phyloP scores from a whole-genome alignment of 257 asterid species.

The Leonotis leonurus region DNA sequence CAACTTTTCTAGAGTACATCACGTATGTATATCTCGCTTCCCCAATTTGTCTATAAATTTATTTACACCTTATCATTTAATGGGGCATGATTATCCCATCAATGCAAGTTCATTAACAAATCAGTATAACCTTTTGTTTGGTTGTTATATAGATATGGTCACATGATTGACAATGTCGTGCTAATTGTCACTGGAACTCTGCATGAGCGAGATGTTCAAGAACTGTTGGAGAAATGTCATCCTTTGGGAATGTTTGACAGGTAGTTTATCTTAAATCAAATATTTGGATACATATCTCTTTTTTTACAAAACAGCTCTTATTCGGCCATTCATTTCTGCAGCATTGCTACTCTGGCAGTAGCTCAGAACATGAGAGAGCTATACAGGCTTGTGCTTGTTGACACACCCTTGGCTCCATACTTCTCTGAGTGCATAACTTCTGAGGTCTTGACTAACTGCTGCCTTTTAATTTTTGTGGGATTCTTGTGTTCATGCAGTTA shows the following conservation, averaged over 20 bases:
- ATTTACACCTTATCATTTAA: background rate
- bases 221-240: constrained; percentile 88
- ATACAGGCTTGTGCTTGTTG: constrained; percentile 88
- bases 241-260: constrained; percentile 98
- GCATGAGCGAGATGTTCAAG: constrained; percentile 96
- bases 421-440: constrained; percentile 92
- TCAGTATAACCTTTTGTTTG: too few relatives aligned
- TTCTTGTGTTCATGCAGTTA: too few relatives aligned
- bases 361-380: constrained; percentile 97
- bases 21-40: constrained; percentile 38
- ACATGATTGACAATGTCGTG: constrained; percentile 93
- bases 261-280: constrained; percentile 30
- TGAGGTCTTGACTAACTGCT: constrained; percentile 44
- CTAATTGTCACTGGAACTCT: constrained; percentile 90
- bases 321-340: constrained; percentile 23
- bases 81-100: too few relatives aligned
- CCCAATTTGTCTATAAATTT: background rate
- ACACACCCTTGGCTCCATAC: constrained; percentile 93
- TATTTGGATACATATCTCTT: background rate
- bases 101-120: too few relatives aligned
- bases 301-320: constrained; percentile 8
- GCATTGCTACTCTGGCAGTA: constrained; percentile 85
- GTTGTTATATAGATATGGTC: constrained; percentile 63
- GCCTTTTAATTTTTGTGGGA: background rate
- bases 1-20: constrained; percentile 80